These are phyloP conservation scores for Paramecium sexaurelia DNA, from an alignment of 73 alveolate species.

Conservation along the genomic window DNA sequence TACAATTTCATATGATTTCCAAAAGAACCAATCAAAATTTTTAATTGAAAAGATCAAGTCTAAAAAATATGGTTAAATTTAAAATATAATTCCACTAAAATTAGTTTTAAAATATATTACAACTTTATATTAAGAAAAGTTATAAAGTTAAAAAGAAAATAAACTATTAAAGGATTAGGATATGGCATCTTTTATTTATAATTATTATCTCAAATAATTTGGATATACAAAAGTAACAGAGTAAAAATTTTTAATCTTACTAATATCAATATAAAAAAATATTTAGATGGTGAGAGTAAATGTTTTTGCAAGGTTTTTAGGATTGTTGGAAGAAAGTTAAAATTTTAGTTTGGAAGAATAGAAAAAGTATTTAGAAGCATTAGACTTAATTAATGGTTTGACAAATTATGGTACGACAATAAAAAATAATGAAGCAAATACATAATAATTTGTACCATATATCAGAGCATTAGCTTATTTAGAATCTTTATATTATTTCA, in stretches of 20 bases:
- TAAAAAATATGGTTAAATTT: conserved; percentile 25
- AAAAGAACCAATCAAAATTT: conserved; percentile 26
- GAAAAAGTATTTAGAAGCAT: conserved; percentile 58
- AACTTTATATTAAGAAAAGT: conserved; percentile 21
- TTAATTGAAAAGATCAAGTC: conserved; percentile 48
- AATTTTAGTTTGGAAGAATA: conserved; percentile 55
- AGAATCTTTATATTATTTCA: background rate
- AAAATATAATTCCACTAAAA: conserved; percentile 45
- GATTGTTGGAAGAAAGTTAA: conserved; percentile 35
- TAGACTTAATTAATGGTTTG: conserved; percentile 20
- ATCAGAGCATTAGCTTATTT: conserved; percentile 47
- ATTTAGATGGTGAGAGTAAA: conserved; percentile 38
- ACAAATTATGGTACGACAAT: conserved; percentile 20
- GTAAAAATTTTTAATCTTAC: conserved; percentile 32
- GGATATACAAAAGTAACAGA: conserved; percentile 63
- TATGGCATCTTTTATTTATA: conserved; percentile 48
- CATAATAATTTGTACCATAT: conserved; percentile 47
- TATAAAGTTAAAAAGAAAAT: conserved; percentile 46
- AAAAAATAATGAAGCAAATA: conserved; percentile 53
- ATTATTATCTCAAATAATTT: conserved; percentile 47
- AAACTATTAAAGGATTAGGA: conserved; percentile 39
- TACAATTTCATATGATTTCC: conserved; percentile 35
- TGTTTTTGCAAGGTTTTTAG: conserved; percentile 57
- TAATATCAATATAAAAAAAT: conserved; percentile 43
- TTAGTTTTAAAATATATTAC: conserved; percentile 60